These are phyloP conservation scores for Kwoniella pini DNA, from an alignment of 768 basidiomycete genomes.

Conservation along the genomic window DNA sequence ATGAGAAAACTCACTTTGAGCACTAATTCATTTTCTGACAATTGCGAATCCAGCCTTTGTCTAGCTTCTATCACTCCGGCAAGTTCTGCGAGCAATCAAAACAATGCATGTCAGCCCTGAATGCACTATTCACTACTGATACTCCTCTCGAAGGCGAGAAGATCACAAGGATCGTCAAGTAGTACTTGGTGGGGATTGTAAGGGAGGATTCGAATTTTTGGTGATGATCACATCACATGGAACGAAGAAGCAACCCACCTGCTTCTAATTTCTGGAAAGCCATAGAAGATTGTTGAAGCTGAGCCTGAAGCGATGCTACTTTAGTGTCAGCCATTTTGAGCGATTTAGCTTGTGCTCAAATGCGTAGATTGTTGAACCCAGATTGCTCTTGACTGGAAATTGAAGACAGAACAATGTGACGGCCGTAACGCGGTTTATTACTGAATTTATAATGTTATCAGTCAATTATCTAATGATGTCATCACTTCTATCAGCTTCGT, in stretches of 20 bases:
- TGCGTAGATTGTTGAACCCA: no score
- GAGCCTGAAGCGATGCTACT: constrained; percentile 35
- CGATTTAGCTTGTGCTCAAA: no score
- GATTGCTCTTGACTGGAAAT: no score
- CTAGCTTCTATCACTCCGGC: constrained; percentile 72
- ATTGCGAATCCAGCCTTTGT: constrained; percentile 84
- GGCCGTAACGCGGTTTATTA: no score
- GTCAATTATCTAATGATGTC: constrained; percentile 1
- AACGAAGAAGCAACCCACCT: constrained; percentile 33
- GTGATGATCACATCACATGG: no score
- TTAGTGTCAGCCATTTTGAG: constrained; percentile 33
- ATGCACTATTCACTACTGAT: no score
- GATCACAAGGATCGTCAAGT: no score
- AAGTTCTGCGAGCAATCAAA: constrained; percentile 59
- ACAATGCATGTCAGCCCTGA: neutral
- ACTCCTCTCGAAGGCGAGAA: no score
- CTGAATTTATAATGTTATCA: neutral
- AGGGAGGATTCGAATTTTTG: no score
- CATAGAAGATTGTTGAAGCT: constrained; percentile 66
- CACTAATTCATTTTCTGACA: constrained; percentile 87
- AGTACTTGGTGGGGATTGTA: no score
- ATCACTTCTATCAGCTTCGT: constrained; percentile 9
- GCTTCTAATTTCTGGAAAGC: constrained; percentile 80
- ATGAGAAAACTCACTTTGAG: constrained; percentile 65
- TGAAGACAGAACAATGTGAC: no score